Evolutionary conservation across 495 filamentous ascomycete genomes (phyloP), one percentile per base, ranked within the genome.

Genomic region (Aspergillus taichungensis): DNA sequence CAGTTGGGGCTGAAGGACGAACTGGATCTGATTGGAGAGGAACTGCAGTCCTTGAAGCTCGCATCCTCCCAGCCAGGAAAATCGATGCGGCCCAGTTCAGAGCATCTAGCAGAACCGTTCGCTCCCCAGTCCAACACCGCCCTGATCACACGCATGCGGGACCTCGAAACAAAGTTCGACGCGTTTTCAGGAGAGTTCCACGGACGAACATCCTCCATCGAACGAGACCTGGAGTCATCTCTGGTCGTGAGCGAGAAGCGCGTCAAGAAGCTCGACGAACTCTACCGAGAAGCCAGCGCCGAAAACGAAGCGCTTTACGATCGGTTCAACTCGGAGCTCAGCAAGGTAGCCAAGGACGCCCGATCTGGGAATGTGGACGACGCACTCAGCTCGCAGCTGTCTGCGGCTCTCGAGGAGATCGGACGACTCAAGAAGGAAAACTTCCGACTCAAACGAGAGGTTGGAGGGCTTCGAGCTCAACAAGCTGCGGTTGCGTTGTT

Each of bases 241-340:
- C 72, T 94, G 5, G 69, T 78, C 31, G 77, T 84, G 3, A 79
- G 74, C 45, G 88, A 95, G 57, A 74, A 71, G 38, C 91, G 92
- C 44, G 83, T 82, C 35, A 84, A 80, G 54, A 84, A 87, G 34
- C 77, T 96, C 30, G 90, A 96, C 59, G 86, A 92, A 61, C 64
- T 95, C 31, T 92, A 94, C 65, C 85, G 88, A 47, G 85, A 95
- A 54, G 78, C 82, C 12, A 91, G 81, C 56, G 87, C 87, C 0
- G 92, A 97, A 69, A 98, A 96, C 51, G 91, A 96, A 64, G 78
- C 92, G 39, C 72, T 96, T 33, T 96, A 96, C 60, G 86, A 90
- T 52, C 85, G 83, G 50, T 95, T 96, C 69, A 95, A 96, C 52
- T 75, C 79, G 18, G 92, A 98, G 59, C 66, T 98, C 37, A 85